A percentile compares a stretch with the other conserved stretches of the same genome.
These are phyloP conservation scores for Larix kaempferi DNA, from an alignment of 75 land plant genomes.

Conservation along the genomic window DNA sequence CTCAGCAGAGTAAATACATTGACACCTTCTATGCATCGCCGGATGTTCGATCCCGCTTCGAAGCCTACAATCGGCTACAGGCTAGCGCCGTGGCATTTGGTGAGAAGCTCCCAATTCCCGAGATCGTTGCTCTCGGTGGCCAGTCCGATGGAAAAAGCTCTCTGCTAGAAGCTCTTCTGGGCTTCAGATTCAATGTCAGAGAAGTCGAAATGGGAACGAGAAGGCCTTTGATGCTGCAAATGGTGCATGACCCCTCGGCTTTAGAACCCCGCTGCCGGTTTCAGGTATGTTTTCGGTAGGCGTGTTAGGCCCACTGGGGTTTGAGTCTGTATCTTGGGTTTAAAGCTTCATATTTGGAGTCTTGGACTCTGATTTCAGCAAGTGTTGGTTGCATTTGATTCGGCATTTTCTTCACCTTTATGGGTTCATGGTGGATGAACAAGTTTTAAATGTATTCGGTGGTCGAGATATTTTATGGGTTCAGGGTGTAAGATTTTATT, in stretches of 20 bases:
- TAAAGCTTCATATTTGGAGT: too few relatives aligned
- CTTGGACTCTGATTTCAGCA: too few relatives aligned
- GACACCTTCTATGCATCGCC: neutral
- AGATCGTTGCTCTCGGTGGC: slow-evolving; percentile 93
- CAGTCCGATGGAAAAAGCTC: slow-evolving; percentile 99
- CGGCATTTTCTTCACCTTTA: too few relatives aligned
- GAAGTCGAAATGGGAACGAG: slow-evolving; percentile 99
- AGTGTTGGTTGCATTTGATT: too few relatives aligned
- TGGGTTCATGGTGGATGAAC: too few relatives aligned
- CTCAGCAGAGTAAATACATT: too few relatives aligned
- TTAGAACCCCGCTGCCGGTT: slow-evolving; percentile 90
- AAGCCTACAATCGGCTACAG: slow-evolving; percentile 95
- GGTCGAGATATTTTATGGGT: neutral
- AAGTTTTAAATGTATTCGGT: neutral
- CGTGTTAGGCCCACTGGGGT: neutral
- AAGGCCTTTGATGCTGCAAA: slow-evolving; percentile 90
- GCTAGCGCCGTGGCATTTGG: slow-evolving; percentile 95
- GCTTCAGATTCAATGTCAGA: slow-evolving; percentile 88
- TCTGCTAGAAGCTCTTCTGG: slow-evolving; percentile 89
- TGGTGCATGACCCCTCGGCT: slow-evolving; percentile 91
- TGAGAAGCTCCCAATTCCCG: slow-evolving; percentile 91
- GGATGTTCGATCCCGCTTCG: slow-evolving; percentile 57
- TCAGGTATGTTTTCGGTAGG: slow-evolving; percentile 40
- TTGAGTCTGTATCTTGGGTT: too few relatives aligned
- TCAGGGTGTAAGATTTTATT: neutral